These are phyloP conservation scores for Fusarium sp. DNA, from an alignment of 2,329 filamentous ascomycete species.

Conservation along the genomic window DNA sequence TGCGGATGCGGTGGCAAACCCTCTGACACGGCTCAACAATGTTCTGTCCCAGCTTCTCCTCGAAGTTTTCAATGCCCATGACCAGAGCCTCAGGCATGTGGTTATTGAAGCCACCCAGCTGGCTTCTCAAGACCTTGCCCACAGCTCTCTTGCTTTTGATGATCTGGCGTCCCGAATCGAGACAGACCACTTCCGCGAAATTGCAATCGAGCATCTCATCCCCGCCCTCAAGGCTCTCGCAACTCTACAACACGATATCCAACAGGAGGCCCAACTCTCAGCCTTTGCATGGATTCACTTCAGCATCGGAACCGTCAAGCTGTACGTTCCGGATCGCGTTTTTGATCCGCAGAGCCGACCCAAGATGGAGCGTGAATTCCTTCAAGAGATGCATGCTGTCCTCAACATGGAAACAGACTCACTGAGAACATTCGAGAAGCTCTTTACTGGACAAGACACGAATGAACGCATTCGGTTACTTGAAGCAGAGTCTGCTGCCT, in stretches of 20 bases:
- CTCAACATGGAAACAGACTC: conserved; percentile 69
- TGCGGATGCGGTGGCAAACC: conserved; percentile 61
- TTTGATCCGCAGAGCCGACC: conserved; percentile 82
- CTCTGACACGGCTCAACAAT: conserved; percentile 61
- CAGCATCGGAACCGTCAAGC: conserved; percentile 76
- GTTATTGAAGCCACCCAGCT: conserved; percentile 45
- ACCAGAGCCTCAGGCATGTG: conserved; percentile 47
- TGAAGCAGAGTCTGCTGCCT: conserved; percentile 67
- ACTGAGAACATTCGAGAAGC: conserved; percentile 72
- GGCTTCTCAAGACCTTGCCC: conserved; percentile 19
- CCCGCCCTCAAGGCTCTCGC: conserved; percentile 60
- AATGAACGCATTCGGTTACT: conserved; percentile 75
- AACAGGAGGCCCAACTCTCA: conserved; percentile 48
- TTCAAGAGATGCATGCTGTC: conserved; percentile 64
- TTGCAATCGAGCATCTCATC: conserved; percentile 58
- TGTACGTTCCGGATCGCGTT: conserved; percentile 87
- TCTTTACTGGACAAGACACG: conserved; percentile 74
- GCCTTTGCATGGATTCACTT: conserved; percentile 79
- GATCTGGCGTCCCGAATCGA: conserved; percentile 44
- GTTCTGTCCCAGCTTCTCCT: conserved; percentile 61
- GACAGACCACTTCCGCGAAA: conserved; percentile 52
- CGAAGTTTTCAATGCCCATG: conserved; percentile 56
- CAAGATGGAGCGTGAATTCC: conserved; percentile 72
- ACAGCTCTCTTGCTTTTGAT: conserved; percentile 31
- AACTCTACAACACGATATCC: conserved; percentile 32